These are phyloP conservation scores for Verruconis gallopava DNA, from an alignment of 2,329 filamentous ascomycete species.

Conservation along the genomic window DNA sequence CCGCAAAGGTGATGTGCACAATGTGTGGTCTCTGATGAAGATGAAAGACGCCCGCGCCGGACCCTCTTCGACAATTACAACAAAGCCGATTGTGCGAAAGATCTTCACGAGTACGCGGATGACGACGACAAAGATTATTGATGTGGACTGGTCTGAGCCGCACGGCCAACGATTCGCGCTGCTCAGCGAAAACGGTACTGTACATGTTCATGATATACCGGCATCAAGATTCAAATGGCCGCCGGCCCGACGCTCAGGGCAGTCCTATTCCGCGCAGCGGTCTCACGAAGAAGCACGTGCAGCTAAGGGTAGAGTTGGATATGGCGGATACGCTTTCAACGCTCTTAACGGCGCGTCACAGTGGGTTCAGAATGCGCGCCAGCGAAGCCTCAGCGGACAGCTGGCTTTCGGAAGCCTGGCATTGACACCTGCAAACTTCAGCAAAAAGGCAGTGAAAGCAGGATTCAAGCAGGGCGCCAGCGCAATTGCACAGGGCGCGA, in stretches of 20 bases:
- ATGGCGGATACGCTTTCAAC: slow-evolving; percentile 26
- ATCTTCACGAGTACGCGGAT: slow-evolving; percentile 80
- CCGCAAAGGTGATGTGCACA: slow-evolving; percentile 71
- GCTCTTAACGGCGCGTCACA: slow-evolving; percentile 20
- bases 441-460: slow-evolving; percentile 55
- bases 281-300: slow-evolving; percentile 1
- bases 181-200: slow-evolving; percentile 87
- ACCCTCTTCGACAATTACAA: slow-evolving; percentile 19
- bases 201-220: slow-evolving; percentile 83
- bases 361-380: slow-evolving; percentile 16
- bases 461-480: slow-evolving; percentile 63
- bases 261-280: slow-evolving; percentile 16
- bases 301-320: not conserved
- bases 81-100: slow-evolving; percentile 52
- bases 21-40: slow-evolving; percentile 66
- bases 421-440: slow-evolving; percentile 40
- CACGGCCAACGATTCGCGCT: slow-evolving; percentile 74
- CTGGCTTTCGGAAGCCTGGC: slow-evolving; percentile 21
- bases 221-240: slow-evolving; percentile 78
- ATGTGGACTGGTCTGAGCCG: slow-evolving; percentile 75
- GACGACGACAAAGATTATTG: slow-evolving; percentile 81
- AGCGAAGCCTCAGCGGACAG: slow-evolving; percentile 8
- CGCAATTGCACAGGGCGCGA: slow-evolving; percentile 55
- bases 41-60: slow-evolving; percentile 31
- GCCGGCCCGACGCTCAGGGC: slow-evolving; percentile 42